phyloP scores from a whole-genome alignment of 2,329 filamentous ascomycete genomes.

The Tolypocladium ovalisporum region DNA sequence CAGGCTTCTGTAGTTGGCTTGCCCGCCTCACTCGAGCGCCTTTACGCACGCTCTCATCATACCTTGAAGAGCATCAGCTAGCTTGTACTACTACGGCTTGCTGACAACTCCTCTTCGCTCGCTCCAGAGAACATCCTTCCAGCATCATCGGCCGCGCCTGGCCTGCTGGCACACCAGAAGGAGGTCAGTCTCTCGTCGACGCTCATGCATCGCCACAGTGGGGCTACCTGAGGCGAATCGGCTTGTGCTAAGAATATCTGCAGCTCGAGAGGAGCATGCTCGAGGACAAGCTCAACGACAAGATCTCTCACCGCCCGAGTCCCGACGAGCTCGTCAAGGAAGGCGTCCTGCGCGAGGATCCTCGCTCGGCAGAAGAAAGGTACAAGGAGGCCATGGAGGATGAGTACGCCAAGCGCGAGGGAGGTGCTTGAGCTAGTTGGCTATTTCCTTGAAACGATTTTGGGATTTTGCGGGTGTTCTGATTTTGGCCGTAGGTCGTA shows the following conservation, averaged over 20 bases:
- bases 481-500: neutral
- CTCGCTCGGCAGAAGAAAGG: constrained; percentile 43
- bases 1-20: neutral
- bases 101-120: neutral
- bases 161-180: constrained; percentile 67
- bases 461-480: neutral
- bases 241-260: neutral
- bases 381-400: constrained; percentile 53
- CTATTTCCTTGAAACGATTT: neutral
- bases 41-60: neutral
- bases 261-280: constrained; percentile 78
- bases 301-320: constrained; percentile 65
- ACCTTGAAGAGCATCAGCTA: neutral
- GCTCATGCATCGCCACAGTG: neutral
- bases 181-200: constrained; percentile 36
- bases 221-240: neutral
- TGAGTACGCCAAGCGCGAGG: constrained; percentile 53
- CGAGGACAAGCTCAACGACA: constrained; percentile 76
- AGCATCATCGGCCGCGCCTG: constrained; percentile 64
- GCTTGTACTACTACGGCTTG: neutral
- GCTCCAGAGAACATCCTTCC: constrained; percentile 73
- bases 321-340: constrained; percentile 68
- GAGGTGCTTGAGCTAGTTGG: constrained; percentile 36
- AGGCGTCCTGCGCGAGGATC: constrained; percentile 65
- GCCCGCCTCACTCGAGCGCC: neutral